Evolutionary conservation across 225 moss, liverwort and hornwort species (phyloP).

Genomic region (Straminergon stramineum): DNA sequence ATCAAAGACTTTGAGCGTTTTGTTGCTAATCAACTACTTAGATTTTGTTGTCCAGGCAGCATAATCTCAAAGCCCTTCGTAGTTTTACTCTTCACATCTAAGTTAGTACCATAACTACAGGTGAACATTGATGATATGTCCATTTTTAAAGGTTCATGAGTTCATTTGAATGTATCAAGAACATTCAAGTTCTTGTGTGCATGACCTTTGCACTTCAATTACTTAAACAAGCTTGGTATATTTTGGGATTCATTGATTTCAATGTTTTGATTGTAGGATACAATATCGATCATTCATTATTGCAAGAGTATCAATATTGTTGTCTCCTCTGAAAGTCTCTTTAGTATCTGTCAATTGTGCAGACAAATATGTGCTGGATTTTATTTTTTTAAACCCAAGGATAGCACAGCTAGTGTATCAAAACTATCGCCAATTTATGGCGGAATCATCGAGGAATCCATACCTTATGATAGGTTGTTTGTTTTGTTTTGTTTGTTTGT

Average conservation of each 20-base stretch:
- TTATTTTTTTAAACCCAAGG: not conserved
- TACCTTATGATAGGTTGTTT: too few species aligned
- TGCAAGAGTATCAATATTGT: slow-evolving; percentile 1
- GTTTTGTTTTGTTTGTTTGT: too few species aligned
- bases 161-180: too few species aligned
- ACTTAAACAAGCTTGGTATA: too few species aligned
- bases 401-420: not conserved
- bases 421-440: slow-evolving; percentile 6
- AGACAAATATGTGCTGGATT: slow-evolving; percentile 14
- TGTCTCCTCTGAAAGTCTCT: not conserved
- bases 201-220: too few species aligned
- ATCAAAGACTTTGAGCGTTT: not conserved
- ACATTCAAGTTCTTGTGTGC: too few species aligned
- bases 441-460: not conserved
- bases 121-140: not conserved
- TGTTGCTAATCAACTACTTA: not conserved
- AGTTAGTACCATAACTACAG: not conserved
- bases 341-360: slow-evolving; percentile 1
- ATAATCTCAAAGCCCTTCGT: not conserved
- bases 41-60: not conserved
- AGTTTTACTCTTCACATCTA: not conserved
- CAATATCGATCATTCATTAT: slow-evolving; percentile 5
- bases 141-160: not conserved
- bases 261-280: not conserved
- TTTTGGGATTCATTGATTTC: too few species aligned